Conservation (phyloP, 2,329 filamentous ascomycete genomes). For the Colletotrichum orchidophilum region DNA sequence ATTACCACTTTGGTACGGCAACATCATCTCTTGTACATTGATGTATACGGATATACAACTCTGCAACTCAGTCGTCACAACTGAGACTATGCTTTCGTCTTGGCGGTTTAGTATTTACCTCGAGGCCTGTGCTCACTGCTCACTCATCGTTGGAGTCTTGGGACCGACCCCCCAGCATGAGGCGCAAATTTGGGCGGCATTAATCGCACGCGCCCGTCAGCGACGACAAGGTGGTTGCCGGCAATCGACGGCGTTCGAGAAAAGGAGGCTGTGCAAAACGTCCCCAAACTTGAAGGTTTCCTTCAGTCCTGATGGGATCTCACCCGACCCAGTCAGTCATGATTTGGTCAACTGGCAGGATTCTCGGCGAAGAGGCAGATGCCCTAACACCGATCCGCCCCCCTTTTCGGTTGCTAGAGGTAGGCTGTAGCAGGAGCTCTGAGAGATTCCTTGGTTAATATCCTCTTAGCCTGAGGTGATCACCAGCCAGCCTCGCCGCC, state of each 20-base stretch:
- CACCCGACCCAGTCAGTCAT: neutral
- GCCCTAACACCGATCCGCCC: neutral
- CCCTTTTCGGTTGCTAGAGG: neutral
- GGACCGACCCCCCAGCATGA: neutral
- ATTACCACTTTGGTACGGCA: neutral
- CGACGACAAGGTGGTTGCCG: conserved; percentile 17
- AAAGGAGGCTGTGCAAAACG: conserved; percentile 26
- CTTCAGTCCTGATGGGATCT: neutral
- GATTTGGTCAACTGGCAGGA: conserved; percentile 16
- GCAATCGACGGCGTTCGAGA: neutral
- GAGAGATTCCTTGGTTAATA: neutral
- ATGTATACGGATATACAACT: neutral
- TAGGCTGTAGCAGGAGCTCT: neutral
- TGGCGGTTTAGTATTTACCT: neutral
- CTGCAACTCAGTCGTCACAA: neutral
- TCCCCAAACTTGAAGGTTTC: neutral
- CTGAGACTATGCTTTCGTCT: neutral
- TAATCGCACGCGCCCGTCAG: neutral
- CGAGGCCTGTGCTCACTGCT: neutral
- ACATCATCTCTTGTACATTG: neutral
- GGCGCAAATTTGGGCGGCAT: neutral
- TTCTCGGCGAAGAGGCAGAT: neutral
- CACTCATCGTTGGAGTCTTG: neutral
- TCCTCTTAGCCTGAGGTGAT: too few relatives aligned
- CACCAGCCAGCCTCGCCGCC: neutral